Evolutionary conservation across 352 stramenopile species (phyloP).

Genomic region (Phytophthora nicotianae): DNA sequence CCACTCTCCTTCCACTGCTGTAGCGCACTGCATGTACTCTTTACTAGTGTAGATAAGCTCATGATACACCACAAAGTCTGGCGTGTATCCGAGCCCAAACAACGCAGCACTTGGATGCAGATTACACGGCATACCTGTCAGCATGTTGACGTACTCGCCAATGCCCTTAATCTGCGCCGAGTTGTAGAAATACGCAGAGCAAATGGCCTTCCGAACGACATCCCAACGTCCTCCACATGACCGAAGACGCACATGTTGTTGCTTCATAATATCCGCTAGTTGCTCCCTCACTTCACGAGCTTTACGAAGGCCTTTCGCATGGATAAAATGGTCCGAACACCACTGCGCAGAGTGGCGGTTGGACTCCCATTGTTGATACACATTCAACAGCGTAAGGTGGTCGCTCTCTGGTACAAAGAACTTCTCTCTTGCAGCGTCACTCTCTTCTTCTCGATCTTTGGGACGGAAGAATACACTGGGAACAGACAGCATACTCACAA

Average conservation of each 20-base stretch:
- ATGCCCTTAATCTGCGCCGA: slow-evolving; percentile 99
- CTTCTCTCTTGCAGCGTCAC: slow-evolving; percentile 96
- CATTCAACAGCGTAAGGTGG: slow-evolving; percentile 97
- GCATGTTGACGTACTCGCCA: slow-evolving; percentile 99
- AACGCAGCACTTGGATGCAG: slow-evolving; percentile 97
- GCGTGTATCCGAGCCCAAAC: slow-evolving; percentile 98
- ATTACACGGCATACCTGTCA: slow-evolving; percentile 97
- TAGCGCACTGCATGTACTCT: slow-evolving; percentile 98
- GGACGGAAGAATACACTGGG: slow-evolving; percentile 97
- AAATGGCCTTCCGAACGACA: slow-evolving; percentile 98
- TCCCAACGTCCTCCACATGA: slow-evolving; percentile 95
- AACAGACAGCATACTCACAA: slow-evolving; percentile 98
- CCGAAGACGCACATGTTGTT: slow-evolving; percentile 92
- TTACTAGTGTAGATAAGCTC: slow-evolving; percentile 99
- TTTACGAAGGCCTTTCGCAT: slow-evolving; percentile 94
- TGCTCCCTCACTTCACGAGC: slow-evolving; percentile 94
- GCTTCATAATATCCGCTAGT: slow-evolving; percentile 98
- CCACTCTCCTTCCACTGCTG: slow-evolving; percentile 99
- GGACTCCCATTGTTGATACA: slow-evolving; percentile 94
- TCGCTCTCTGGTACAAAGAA: slow-evolving; percentile 99
- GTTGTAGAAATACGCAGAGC: slow-evolving; percentile 99
- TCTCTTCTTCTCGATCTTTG: slow-evolving; percentile 98
- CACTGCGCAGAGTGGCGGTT: slow-evolving; percentile 96
- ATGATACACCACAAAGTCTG: slow-evolving; percentile 99
- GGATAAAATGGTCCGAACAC: slow-evolving; percentile 97